Base-by-base conservation (phyloP, 768 basidiomycete species). In the Leccinellum albellum region DNA sequence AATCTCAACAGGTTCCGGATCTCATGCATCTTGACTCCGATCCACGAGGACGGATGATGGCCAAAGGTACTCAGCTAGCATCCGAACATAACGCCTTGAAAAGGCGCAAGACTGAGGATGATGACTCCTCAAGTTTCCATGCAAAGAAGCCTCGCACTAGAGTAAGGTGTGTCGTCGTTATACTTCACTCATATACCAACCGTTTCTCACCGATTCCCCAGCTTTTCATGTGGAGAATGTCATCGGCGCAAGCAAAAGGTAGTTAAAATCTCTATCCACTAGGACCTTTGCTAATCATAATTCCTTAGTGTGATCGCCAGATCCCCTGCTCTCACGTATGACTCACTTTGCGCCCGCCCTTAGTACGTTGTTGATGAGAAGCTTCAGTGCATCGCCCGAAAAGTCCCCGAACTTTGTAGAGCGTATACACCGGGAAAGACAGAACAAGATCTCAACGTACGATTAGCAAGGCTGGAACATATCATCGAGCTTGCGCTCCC, bases 241-340 rank as follows among this genome's bases (percentile, higher is more conserved):
- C 91, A 93, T 75, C 83, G 91, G 21, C 78, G 91, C 59, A 94
- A 94, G 70, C 91, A 94, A 74, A 92, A 92, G 81, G 90, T 88
- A 55, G 8, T 56, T 48, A 23, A 23, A 26, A 33, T 53, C 50
- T 28, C 35, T 60, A 29, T 61, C 15, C 49, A 62, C 65, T 57
- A 62, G 54, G 53, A 50, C 48, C 29, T 47, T 37, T 48, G 24
- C 69, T 73, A 5, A 72, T 52, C 26, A 33, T 7, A n/a, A 60
- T 49, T 54, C 10, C 50, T 44, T 32, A 93, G 89, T 94, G 91
- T 75, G 89, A 94, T 72, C 83, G 91, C 58, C 89, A 91, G 74
- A 74, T 88, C 55, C 90, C 90, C 23, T 92, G 90, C 69, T 88
- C 88, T 55, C 89, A 92, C 82, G 90, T 91, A 61, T 59, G 70